These are phyloP conservation scores for Komagataella populi DNA, from an alignment of 805 yeast genomes.

Conservation along the genomic window DNA sequence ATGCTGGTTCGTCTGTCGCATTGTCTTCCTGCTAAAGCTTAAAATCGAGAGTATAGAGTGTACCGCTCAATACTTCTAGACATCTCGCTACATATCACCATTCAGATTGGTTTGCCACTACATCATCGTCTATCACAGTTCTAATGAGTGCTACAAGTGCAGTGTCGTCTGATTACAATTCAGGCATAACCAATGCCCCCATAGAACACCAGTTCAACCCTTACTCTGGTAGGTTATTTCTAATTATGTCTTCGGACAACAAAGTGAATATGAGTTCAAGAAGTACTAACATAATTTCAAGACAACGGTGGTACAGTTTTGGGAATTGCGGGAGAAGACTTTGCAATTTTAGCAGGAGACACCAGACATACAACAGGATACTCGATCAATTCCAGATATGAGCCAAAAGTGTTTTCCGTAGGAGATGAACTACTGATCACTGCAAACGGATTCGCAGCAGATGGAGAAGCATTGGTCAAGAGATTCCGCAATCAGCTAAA, in stretches of 20 bases:
- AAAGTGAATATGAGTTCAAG: background rate
- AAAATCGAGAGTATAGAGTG: background rate
- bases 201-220: slow-evolving; percentile 91
- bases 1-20: too few species aligned
- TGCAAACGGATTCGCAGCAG: slow-evolving; percentile 96
- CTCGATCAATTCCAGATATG: slow-evolving; percentile 83
- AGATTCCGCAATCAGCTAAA: slow-evolving; percentile 56
- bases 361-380: slow-evolving; percentile 95
- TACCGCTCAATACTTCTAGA: background rate
- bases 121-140: background rate
- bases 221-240: slow-evolving; percentile 36
- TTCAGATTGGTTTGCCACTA: background rate
- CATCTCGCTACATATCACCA: background rate
- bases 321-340: slow-evolving; percentile 97
- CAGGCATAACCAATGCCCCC: slow-evolving; percentile 25
- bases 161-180: background rate
- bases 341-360: slow-evolving; percentile 94
- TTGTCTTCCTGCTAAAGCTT: too few species aligned
- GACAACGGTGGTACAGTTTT: slow-evolving; percentile 96
- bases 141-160: background rate
- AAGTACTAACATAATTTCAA: background rate
- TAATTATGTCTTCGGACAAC: background rate
- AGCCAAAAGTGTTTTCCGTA: slow-evolving; percentile 77
- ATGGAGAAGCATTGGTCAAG: slow-evolving; percentile 74
- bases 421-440: slow-evolving; percentile 82